Conservation (phyloP, 495 filamentous ascomycete genomes). For the Talaromyces borbonicus region DNA sequence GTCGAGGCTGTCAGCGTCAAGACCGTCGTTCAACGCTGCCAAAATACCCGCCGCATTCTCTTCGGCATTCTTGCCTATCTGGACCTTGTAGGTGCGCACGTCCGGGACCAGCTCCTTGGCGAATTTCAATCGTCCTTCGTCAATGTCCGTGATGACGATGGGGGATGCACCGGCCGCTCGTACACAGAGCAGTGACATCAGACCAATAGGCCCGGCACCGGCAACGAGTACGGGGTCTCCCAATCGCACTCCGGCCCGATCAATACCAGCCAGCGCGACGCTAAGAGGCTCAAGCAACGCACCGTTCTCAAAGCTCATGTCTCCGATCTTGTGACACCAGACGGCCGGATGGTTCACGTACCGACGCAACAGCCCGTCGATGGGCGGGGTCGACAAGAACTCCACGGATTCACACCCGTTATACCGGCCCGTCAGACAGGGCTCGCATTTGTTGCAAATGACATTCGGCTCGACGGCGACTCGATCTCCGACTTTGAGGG, state of each 20-base stretch:
- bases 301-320: conserved; percentile 83
- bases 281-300: conserved; percentile 80
- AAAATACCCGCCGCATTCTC: conserved; percentile 59
- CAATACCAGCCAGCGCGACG: conserved; percentile 75
- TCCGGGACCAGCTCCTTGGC: conserved; percentile 67
- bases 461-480: conserved; percentile 88
- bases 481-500: conserved; percentile 70
- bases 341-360: conserved; percentile 88
- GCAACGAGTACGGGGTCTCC: conserved; percentile 81
- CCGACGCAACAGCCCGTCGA: conserved; percentile 77
- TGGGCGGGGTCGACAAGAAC: conserved; percentile 83
- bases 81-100: conserved; percentile 70
- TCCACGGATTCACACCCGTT: conserved; percentile 79
- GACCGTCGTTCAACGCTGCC: conserved; percentile 35
- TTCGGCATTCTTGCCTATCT: conserved; percentile 53
- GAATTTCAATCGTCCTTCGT: conserved; percentile 71
- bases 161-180: conserved; percentile 77
- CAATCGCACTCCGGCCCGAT: conserved; percentile 64
- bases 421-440: conserved; percentile 83
- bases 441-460: conserved; percentile 80
- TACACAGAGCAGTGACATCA: conserved; percentile 74
- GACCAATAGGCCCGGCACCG: conserved; percentile 83
- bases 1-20: conserved; percentile 42
- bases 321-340: conserved; percentile 88
- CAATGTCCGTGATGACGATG: conserved; percentile 86